Evolutionary conservation across 306 rosid genomes (phyloP).

Genomic region (Mimosa pudica): DNA sequence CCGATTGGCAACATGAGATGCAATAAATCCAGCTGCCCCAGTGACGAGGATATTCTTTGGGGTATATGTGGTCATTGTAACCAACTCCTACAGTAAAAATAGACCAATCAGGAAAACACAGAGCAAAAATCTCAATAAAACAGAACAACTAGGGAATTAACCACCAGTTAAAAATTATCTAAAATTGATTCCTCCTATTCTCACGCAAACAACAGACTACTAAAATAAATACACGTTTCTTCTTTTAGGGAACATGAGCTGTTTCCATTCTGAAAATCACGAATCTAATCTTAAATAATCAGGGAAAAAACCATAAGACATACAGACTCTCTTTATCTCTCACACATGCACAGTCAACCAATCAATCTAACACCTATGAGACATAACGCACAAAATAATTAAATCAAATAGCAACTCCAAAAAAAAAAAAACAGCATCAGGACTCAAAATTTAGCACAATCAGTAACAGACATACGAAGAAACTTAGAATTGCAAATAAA

Average conservation of each 20-base stretch:
- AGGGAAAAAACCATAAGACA: conserved; percentile 6
- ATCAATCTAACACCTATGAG: conserved; percentile 7
- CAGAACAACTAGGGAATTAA: conserved; percentile 11
- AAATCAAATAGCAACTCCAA: background rate
- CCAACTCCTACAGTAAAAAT: conserved; percentile 40
- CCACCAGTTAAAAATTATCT: conserved; percentile 18
- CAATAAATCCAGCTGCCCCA: conserved; percentile 94
- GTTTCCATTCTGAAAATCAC: conserved; percentile 11
- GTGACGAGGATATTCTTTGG: conserved; percentile 93
- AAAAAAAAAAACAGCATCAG: background rate
- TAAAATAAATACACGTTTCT: background rate
- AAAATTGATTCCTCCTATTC: conserved; percentile 9
- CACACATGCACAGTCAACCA: background rate
- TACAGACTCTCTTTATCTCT: background rate
- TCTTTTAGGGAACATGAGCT: background rate
- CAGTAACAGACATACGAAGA: background rate
- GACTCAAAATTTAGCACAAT: conserved; percentile 20
- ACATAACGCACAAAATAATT: background rate
- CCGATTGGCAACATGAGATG: conserved; percentile 92
- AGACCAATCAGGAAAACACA: background rate
- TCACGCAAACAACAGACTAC: background rate
- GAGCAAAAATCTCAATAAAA: background rate
- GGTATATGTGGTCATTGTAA: conserved; percentile 66
- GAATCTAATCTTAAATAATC: background rate
- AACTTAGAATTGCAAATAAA: conserved; percentile 10